Base-by-base conservation (phyloP, 2,329 filamentous ascomycete species). In the Gliomastix tumulicola region DNA sequence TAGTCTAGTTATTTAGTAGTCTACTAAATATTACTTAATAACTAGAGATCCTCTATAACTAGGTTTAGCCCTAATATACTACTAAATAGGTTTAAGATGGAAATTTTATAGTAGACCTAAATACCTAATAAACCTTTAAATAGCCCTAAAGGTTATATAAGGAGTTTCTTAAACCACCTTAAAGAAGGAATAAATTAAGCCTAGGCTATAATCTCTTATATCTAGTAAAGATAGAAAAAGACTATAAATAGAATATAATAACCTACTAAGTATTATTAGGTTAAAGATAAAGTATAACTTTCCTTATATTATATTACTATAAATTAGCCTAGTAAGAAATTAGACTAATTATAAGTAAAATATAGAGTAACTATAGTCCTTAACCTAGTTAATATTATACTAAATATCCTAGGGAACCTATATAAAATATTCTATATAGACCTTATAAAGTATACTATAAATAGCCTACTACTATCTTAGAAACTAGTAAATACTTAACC, bases 311-410 rank as follows among this genome's bases (percentile, higher is more conserved):
- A 34, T 13, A 17, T 34, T 6, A 34, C 11, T 5, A 27, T 27
- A 27, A 15, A 11, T 27, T 6, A 34, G 5, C 20, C 21, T 4
- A 32, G 13, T 35, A 17, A 23, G 32, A 30, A 37, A 15, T n/a
- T 16, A n/a, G 28, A n/a, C 16, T 21, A 37, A 10, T 32, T 17
- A 21, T 32, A 32, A 8, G 21, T 16, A 30, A 30, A 22, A 13
- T 13, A 22, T 23, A 21, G 27, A 34, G 31, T 30, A 33, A 35
- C 21, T 23, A 21, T 25, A 16, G 20, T 19, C 7, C 16, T 35
- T 10, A 16, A 33, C 18, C 23, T 13, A 35, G 15, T 18, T 21
- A 25, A 7, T 35, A 35, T 39, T 35, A 35, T 35, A 35, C 30
- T 23, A 34, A 9, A 22, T 18, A 17, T 21, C 12, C n/a, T 15